phyloP scores from a whole-genome alignment of 768 basidiomycete genomes.

The Hydnomerulius pinastri region DNA sequence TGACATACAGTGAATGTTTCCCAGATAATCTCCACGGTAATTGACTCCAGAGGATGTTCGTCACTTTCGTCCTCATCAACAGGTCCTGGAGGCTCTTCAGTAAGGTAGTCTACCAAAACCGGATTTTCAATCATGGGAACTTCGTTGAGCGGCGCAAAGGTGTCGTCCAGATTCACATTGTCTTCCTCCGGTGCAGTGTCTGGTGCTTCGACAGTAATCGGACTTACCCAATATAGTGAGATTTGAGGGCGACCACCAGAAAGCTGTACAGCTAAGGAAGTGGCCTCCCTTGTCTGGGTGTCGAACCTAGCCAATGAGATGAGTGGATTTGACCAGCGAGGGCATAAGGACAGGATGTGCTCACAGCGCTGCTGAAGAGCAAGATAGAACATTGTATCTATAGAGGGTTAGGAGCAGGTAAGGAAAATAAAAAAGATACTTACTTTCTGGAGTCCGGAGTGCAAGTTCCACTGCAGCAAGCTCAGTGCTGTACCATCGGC shows the following conservation, averaged over 20 bases:
- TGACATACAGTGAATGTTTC: not conserved
- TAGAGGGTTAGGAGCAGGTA: no score
- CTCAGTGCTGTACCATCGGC: conserved; percentile 35
- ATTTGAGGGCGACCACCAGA: not conserved
- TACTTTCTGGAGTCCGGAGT: conserved; percentile 10
- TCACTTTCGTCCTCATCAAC: not conserved
- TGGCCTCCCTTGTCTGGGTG: conserved; percentile 8
- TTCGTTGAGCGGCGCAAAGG: not conserved
- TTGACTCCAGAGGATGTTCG: not conserved
- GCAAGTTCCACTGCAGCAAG: conserved; percentile 24
- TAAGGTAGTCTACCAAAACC: conserved; percentile 3
- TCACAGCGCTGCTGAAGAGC: conserved; percentile 1
- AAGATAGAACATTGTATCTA: no score
- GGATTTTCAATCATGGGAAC: not conserved
- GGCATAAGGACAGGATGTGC: conserved; percentile 17
- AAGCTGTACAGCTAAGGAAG: not conserved
- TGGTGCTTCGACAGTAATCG: not conserved
- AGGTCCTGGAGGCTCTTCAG: not conserved
- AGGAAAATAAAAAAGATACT: no score
- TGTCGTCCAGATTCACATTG: not conserved
- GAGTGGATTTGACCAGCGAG: conserved; percentile 18
- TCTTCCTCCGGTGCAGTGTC: not conserved
- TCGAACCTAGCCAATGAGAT: conserved; percentile 7
- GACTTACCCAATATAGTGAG: conserved; percentile 1
- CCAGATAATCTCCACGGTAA: not conserved